Conservation (phyloP, 2,329 filamentous ascomycete species). For the Venturia carpophila region DNA sequence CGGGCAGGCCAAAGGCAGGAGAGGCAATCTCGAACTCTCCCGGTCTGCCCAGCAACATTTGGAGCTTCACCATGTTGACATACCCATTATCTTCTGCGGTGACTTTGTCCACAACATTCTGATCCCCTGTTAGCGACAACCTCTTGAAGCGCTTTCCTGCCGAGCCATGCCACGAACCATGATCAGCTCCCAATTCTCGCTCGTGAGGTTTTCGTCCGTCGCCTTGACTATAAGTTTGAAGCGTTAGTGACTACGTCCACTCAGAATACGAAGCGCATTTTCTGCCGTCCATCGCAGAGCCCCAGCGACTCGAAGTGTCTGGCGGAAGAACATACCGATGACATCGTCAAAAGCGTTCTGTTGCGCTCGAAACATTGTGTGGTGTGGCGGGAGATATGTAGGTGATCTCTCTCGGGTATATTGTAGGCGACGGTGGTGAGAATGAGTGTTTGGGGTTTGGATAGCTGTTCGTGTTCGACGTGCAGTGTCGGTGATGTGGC, state of each 20-base stretch:
- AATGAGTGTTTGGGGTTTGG: neutral
- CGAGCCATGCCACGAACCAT: conserved; percentile 37
- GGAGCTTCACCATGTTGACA: conserved; percentile 11
- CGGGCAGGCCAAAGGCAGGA: neutral
- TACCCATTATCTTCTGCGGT: conserved; percentile 41
- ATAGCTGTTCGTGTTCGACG: neutral
- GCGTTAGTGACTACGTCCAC: neutral
- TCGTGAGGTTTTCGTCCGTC: conserved; percentile 97
- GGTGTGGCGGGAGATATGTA: no score
- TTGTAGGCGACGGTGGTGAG: neutral
- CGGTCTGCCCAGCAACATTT: conserved; percentile 12
- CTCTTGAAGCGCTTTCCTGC: conserved; percentile 18
- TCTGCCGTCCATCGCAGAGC: neutral
- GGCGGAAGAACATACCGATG: conserved; percentile 46
- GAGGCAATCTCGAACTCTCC: neutral
- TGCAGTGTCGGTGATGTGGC: neutral
- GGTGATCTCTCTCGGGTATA: neutral
- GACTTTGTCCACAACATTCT: conserved; percentile 56
- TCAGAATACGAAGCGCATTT: neutral
- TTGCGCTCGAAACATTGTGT: conserved; percentile 43
- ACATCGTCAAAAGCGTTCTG: conserved; percentile 64
- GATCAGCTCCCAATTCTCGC: conserved; percentile 64
- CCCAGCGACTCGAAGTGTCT: neutral
- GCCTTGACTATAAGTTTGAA: conserved; percentile 55
- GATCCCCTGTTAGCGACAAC: conserved; percentile 19